These are phyloP conservation scores for Neurospora sp. DNA, from an alignment of 2,329 filamentous ascomycete genomes.

Conservation along the genomic window DNA sequence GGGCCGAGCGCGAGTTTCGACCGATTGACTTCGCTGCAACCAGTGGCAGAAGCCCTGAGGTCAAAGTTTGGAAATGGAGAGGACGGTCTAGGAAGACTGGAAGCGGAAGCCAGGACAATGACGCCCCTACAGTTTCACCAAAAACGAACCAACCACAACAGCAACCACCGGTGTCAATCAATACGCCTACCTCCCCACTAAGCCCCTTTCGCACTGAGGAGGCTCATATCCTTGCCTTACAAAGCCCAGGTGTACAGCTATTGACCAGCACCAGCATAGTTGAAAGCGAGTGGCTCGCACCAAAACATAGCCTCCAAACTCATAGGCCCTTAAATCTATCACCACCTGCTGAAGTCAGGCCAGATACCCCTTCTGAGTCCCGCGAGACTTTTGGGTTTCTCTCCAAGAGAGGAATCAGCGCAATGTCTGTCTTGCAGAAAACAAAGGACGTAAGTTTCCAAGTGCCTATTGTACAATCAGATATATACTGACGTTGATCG, in stretches of 20 bases:
- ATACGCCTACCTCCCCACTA: conserved; percentile 12
- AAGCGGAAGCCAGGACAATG: conserved; percentile 4
- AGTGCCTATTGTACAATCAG: not conserved
- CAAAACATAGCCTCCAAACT: conserved; percentile 6
- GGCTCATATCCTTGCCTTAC: conserved; percentile 37
- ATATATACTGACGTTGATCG: not conserved
- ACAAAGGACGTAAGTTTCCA: not conserved
- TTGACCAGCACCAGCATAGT: not conserved
- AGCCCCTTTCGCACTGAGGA: conserved; percentile 39
- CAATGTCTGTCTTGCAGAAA: not conserved
- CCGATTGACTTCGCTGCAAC: conserved; percentile 12
- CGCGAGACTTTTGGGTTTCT: not conserved
- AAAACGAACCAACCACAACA: conserved; percentile 13
- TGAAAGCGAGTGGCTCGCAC: conserved; percentile 9
- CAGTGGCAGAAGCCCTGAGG: conserved; percentile 3
- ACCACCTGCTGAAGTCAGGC: not conserved
- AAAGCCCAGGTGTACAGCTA: conserved; percentile 19
- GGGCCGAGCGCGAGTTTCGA: conserved; percentile 44
- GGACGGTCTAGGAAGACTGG: conserved; percentile 9
- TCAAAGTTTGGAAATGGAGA: conserved; percentile 11
- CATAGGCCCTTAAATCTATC: not conserved
- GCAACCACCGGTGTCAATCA: not conserved
- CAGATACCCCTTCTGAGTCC: not conserved
- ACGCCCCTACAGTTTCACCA: conserved; percentile 16
- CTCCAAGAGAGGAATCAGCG: not conserved